Base-by-base conservation (phyloP, 176 grass and related monocot species). In the Raddia distichophylla region DNA sequence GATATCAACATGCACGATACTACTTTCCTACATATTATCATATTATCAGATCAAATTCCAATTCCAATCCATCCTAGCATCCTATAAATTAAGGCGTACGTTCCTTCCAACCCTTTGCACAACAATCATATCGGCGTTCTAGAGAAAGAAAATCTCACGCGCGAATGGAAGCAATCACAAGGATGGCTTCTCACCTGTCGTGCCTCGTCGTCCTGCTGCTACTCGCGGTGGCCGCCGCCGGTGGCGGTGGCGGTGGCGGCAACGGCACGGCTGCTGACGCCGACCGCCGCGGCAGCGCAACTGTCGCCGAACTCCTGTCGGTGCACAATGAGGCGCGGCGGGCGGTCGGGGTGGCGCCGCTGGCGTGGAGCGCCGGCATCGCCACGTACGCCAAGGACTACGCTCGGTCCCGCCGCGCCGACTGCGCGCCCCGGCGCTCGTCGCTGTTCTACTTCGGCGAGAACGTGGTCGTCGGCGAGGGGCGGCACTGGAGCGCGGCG, bases 381-480 rank as follows among this genome's bases (percentile, higher is more conserved):
- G 84, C 84, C 3, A 12, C 0, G 43, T 78, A 59, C 61, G 73
- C 87, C 22, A 93, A 82, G 77, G 10, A 3, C 9, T 92, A 80
- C 75, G 90, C 86, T 20, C 53, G 1, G 5, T 67, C 82, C 16
- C 81, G 81, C 44, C 91, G 87, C 71, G 47, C 35, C 0, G 77
- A 93, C 81, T 93, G 87, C 91, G 12, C 35, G 37, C 81, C 88
- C 5, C 72, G 35, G n/a, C 87, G 86, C 47, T 93, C 91, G 22
- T 63, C 87, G 44, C 81, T 89, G 35, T 87, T 85, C 81, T 27
- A 86, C 67, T 93, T 90, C 91, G 91, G 91, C 8, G 91, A 93
- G 81, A 93, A 93, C 91, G 1, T 42, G 3, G 73, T 65, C 54
- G 88, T 89, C 44, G 91, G 91, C 13, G 71, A 81, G 18, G 87